A percentile compares a stretch with the other conserved stretches of the same genome.
Evolutionary conservation across 75 land plant species (phyloP).

Genomic region (Pseudotsuga menziesii): DNA sequence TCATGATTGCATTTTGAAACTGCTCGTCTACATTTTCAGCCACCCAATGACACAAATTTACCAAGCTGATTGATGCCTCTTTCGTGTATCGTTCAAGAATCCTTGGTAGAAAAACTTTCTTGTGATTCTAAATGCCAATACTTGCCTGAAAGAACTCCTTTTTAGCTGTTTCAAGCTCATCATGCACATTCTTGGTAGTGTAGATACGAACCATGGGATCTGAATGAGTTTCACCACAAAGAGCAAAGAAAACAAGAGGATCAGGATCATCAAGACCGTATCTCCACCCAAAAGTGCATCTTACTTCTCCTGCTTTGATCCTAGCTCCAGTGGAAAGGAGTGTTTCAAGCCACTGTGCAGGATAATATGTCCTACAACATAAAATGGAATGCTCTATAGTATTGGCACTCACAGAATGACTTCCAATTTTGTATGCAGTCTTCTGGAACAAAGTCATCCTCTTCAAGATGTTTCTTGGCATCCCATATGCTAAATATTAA

Average conservation of each 20-base stretch:
- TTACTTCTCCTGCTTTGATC: conserved; percentile 63
- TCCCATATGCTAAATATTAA: conserved; percentile 86
- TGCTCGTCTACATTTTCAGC: conserved; percentile 47
- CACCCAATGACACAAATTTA: conserved; percentile 59
- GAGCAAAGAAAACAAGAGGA: conserved; percentile 69
- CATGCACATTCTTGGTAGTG: conserved; percentile 46
- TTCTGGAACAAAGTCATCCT: conserved; percentile 81
- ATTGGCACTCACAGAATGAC: conserved; percentile 71
- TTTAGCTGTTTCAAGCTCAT: conserved; percentile 65
- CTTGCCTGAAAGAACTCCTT: conserved; percentile 65
- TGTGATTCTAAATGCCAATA: conserved; percentile 56
- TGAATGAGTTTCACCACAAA: conserved; percentile 72
- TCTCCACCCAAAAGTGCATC: conserved; percentile 32
- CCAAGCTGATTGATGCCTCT: conserved; percentile 38
- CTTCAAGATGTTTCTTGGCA: conserved; percentile 57
- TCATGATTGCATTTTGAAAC: conserved; percentile 44
- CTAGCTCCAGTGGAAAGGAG: conserved; percentile 71
- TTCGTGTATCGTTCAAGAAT: conserved; percentile 61
- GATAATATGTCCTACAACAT: conserved; percentile 54
- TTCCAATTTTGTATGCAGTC: conserved; percentile 95
- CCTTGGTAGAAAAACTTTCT: conserved; percentile 62
- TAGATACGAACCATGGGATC: conserved; percentile 77
- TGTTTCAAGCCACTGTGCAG: conserved; percentile 77
- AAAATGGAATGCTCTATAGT: conserved; percentile 75
- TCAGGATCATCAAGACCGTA: conserved; percentile 44